These are phyloP conservation scores for Aspergillus hiratsukae DNA, from an alignment of 2,329 filamentous ascomycete species.

Conservation along the genomic window DNA sequence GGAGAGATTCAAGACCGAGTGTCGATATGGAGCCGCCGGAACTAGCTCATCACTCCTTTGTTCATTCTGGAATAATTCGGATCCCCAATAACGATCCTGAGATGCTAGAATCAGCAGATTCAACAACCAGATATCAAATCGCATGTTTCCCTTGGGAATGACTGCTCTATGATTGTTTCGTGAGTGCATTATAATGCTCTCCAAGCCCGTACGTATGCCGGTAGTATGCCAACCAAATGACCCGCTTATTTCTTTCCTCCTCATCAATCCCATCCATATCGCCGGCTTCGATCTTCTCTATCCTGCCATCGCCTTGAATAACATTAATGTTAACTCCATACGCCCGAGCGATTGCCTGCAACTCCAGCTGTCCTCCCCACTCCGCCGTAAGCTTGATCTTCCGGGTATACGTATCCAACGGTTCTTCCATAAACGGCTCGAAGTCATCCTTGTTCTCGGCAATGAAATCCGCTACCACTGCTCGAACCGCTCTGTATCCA, in stretches of 20 bases:
- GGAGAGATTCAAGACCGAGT: conserved; percentile 40
- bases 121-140: background rate
- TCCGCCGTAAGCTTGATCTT: conserved; percentile 84
- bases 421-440: conserved; percentile 79
- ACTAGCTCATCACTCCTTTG: conserved; percentile 10
- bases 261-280: conserved; percentile 38
- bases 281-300: conserved; percentile 66
- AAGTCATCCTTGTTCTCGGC: conserved; percentile 71
- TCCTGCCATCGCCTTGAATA: conserved; percentile 72
- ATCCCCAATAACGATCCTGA: background rate
- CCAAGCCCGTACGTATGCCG: conserved; percentile 88
- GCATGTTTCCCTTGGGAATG: conserved; percentile 1
- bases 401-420: conserved; percentile 64
- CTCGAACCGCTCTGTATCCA: conserved; percentile 64
- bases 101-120: background rate
- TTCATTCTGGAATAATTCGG: background rate
- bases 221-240: conserved; percentile 92
- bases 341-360: conserved; percentile 74
- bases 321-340: conserved; percentile 80
- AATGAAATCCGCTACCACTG: conserved; percentile 74
- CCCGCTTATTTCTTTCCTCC: conserved; percentile 47
- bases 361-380: conserved; percentile 92
- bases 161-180: conserved; percentile 38
- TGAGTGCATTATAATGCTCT: conserved; percentile 93
- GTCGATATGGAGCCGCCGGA: conserved; percentile 40